Percentiles rank a stretch among this genome's conserved stretches.
These are phyloP conservation scores for Apiotrichum akiyoshidainum DNA, from an alignment of 1,284 basidiomycete species.

Conservation along the genomic window DNA sequence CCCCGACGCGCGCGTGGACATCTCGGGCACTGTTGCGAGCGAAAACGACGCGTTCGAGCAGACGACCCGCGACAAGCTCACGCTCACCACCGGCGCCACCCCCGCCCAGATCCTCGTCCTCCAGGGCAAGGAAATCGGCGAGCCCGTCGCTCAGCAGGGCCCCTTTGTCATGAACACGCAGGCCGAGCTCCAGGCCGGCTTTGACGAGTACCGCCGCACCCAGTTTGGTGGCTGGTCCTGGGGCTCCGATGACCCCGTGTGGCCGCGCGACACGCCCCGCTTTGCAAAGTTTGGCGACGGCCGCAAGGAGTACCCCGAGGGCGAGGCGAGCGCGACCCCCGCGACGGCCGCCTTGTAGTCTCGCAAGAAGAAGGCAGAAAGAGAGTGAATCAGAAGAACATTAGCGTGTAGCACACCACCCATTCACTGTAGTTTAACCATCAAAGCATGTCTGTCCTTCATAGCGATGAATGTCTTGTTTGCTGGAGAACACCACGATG, in stretches of 20 bases:
- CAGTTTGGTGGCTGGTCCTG: conserved; percentile 16
- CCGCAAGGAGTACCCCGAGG: conserved; percentile 6
- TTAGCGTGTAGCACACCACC: too few relatives aligned
- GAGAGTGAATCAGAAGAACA: too few relatives aligned
- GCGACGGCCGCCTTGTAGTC: too few relatives aligned
- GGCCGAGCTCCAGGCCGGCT: conserved; percentile 14
- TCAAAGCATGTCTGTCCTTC: not conserved
- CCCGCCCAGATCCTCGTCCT: conserved; percentile 11
- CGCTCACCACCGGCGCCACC: conserved; percentile 8
- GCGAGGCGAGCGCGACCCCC: too few relatives aligned
- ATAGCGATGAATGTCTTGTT: not conserved
- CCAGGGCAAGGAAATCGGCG: conserved; percentile 15
- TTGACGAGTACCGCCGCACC: conserved; percentile 12
- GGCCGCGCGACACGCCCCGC: conserved; percentile 5
- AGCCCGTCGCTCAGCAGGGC: conserved; percentile 16
- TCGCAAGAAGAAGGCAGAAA: too few relatives aligned
- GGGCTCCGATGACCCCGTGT: conserved; percentile 6
- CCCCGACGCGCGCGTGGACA: conserved; percentile 9
- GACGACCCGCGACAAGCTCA: conserved; percentile 5
- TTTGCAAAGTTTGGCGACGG: conserved; percentile 17
- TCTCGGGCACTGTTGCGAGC: conserved; percentile 9
- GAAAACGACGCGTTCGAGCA: conserved; percentile 5
- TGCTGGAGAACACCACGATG: not conserved
- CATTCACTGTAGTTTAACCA: too few relatives aligned
- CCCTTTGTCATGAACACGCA: conserved; percentile 22